These are phyloP conservation scores for Tuber magnatum DNA, from an alignment of 495 filamentous ascomycete genomes.

Conservation along the genomic window DNA sequence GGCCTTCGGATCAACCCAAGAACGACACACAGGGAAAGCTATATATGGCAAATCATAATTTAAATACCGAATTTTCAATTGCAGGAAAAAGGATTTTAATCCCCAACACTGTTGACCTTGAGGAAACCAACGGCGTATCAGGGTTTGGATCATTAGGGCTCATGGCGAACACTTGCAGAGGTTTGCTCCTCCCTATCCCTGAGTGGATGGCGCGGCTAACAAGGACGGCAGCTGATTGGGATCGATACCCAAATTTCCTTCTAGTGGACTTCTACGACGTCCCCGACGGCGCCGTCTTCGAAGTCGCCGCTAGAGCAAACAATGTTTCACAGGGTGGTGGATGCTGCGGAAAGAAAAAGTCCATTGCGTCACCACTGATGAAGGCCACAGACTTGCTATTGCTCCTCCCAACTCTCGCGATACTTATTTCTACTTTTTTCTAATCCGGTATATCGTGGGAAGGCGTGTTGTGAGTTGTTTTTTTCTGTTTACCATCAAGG, in stretches of 20 bases:
- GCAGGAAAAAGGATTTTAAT: constrained; percentile 59
- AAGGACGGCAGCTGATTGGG: constrained; percentile 50
- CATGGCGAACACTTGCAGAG: constrained; percentile 60
- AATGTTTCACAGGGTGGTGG: constrained; percentile 50
- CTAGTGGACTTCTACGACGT: constrained; percentile 63
- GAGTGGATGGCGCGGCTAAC: constrained; percentile 6
- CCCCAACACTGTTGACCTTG: constrained; percentile 61
- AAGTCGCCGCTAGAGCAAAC: constrained; percentile 78
- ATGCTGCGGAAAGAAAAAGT: constrained; percentile 40
- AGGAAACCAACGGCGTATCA: constrained; percentile 60
- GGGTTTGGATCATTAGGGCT: constrained; percentile 64
- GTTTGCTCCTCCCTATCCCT: constrained; percentile 44
- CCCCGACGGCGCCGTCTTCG: constrained; percentile 73
- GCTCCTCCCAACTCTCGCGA: background rate
- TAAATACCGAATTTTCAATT: constrained; percentile 65
- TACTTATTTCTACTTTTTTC: background rate
- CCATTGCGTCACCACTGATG: constrained; percentile 38
- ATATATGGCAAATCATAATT: constrained; percentile 90
- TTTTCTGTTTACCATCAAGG: background rate
- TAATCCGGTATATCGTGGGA: background rate
- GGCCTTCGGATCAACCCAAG: constrained; percentile 55
- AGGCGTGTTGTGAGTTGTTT: background rate
- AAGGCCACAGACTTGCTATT: background rate
- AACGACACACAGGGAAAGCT: constrained; percentile 55
- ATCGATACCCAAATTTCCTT: constrained; percentile 71